Evolutionary conservation across 1,284 basidiomycete genomes (phyloP).

Genomic region (Cryptococcus deneoformans): DNA sequence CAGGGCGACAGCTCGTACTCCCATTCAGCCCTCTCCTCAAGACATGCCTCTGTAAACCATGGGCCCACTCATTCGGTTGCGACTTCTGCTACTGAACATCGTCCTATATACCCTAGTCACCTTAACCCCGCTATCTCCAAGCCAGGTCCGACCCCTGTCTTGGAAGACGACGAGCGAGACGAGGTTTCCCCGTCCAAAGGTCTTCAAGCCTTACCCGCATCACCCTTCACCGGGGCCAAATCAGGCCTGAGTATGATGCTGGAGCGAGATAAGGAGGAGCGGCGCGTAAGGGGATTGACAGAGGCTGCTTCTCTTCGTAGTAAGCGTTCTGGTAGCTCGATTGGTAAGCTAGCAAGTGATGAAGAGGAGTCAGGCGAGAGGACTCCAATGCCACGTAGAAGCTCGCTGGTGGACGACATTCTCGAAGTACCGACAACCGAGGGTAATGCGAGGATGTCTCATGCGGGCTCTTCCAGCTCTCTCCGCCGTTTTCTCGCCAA

Average conservation of each 20-base stretch:
- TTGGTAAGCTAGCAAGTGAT: background rate
- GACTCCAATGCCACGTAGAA: slow-evolving; percentile 10
- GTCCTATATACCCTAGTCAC: slow-evolving; percentile 29
- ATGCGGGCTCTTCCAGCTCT: slow-evolving; percentile 19
- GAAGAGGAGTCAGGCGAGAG: slow-evolving; percentile 9
- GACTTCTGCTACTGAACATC: slow-evolving; percentile 14
- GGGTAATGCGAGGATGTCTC: background rate
- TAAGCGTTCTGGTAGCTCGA: background rate
- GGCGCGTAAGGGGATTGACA: background rate
- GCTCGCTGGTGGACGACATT: slow-evolving; percentile 5
- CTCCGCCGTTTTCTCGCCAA: slow-evolving; percentile 17
- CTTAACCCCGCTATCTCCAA: slow-evolving; percentile 23
- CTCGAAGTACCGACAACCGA: background rate
- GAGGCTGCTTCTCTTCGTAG: background rate
- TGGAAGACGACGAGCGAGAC: slow-evolving; percentile 2
- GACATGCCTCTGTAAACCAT: slow-evolving; percentile 5
- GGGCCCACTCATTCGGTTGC: background rate
- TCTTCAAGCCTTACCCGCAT: slow-evolving; percentile 9
- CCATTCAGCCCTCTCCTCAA: slow-evolving; percentile 3
- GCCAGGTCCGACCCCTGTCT: background rate
- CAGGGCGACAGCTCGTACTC: slow-evolving; percentile 8
- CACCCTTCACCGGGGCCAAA: slow-evolving; percentile 22
- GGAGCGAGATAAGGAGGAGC: slow-evolving; percentile 29
- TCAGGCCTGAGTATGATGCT: slow-evolving; percentile 42
- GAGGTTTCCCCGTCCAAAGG: slow-evolving; percentile 19